Base-by-base conservation (phyloP, 768 basidiomycete genomes). In the Xerocomus brunneocitrinus region DNA sequence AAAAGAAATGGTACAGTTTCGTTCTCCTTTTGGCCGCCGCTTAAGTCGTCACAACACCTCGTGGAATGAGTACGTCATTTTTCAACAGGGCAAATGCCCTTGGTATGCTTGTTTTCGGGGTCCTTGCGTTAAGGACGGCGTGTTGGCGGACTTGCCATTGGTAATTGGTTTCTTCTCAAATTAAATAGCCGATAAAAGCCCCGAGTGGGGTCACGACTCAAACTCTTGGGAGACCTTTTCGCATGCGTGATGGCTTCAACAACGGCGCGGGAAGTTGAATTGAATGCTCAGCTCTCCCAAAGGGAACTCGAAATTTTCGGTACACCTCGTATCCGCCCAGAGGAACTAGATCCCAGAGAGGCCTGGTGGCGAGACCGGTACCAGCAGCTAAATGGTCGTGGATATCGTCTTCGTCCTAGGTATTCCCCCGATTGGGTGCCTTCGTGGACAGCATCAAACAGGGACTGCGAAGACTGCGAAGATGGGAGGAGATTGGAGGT, bases 321-420 rank as follows among this genome's bases (percentile, higher is more conserved):
- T n/a, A 16, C 35, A 36, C 3, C 35, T 36, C 35, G 2, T n/a
- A 16, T 36, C 16, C 35, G 16, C 2, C 35, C 35, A n/a, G 35
- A 36, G 35, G 35, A 36, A 36, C 10, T 36, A 6, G 35, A 36
- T n/a, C 16, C 35, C 3, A 44, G 51, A 22, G 58, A 54, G 44
- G 14, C 47, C 10, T 60, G 58, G 54, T 62, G 61, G 61, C 28
- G 61, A 2, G 58, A 62, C 34, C 65, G 63, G 51, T 13, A 30
- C 4, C 1, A 31, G 4, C 14, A 25, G 43, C 22, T 45, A 13
- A 31, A 31, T 16, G 16, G 6, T 4, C 27, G 43, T 30, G 43
- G 43, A 5, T 45, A 31, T 19, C 30, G 28, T 31, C 30, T 45
- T 31, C 44, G 44, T 14, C 9, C 44, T 8, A 28, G 44, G 6